Evolutionary conservation across 345 rosid species (phyloP), one percentile per base, ranked within the genome.

Genomic region (Streptanthus diversifolius): DNA sequence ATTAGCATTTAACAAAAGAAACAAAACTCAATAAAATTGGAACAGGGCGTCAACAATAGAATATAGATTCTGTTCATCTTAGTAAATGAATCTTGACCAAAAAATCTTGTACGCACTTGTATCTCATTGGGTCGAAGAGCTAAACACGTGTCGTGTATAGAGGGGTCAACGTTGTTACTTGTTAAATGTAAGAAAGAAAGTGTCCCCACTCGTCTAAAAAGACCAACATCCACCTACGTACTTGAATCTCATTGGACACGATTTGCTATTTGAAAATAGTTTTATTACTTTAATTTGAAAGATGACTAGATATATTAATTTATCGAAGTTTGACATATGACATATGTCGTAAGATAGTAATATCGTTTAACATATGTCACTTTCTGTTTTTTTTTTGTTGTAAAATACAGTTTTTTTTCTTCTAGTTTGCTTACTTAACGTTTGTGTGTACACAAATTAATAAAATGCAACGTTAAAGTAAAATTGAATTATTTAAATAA

Each of bases 141-240:
- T 22, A 13, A 35, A 71, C 71, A 55, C 37, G 77, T 64, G 77
- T 64, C 71, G 22, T 12, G 25, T 4, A 51, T 32, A 9, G 13
- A 21, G 29, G 29, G 24, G 44, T 39, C 44, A 59, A 51, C 70
- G 45, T 30, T 72, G n/a, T 24, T 44, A 33, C 13, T 14, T 53
- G 63, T 49, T 21, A 49, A 25, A 22, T 22, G 10, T 62, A n/a
- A 11, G 17, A 5, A 41, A 5, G 8, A 9, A 39, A 41, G 44
- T 27, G 24, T 24, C 72, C 53, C 70, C 45, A 45, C 0, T 44
- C 36, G 43, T 56, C 35, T 0, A 13, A 19, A 36, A n/a, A 8
- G 12, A 61, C 53, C 53, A 33, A 33, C 25, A 45, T 24, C 30
- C 51, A 15, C 57, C 56, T 45, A 64, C 77, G 65, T 64, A 44